Conservation (phyloP, 1,139 yeast genomes). For the Saccharomyces hybrid region DNA sequence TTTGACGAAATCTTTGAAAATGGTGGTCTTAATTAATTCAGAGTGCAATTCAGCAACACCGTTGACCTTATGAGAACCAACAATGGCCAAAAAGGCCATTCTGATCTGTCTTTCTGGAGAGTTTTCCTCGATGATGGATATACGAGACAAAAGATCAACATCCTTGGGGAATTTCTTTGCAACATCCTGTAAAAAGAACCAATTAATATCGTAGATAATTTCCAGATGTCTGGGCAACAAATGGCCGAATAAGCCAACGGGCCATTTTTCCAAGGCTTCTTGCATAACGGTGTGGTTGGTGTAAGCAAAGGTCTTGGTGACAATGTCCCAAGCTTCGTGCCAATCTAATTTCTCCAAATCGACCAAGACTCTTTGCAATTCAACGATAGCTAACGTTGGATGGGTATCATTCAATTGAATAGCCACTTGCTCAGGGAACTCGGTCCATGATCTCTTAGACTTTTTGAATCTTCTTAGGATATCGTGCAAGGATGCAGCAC, state of each 20-base stretch:
- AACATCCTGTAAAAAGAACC: conserved; percentile 68
- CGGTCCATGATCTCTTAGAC: conserved; percentile 68
- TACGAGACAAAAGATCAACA: conserved; percentile 56
- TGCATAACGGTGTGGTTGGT: conserved; percentile 93
- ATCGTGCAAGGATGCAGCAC: conserved; percentile 86
- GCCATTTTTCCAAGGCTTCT: conserved; percentile 96
- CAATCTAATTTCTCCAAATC: conserved; percentile 76
- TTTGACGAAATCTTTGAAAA: conserved; percentile 81
- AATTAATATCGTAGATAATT: conserved; percentile 80
- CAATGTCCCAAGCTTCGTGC: conserved; percentile 83
- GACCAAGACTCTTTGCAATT: conserved; percentile 75
- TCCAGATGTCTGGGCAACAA: conserved; percentile 88
- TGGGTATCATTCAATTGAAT: conserved; percentile 94
- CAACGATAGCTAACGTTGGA: conserved; percentile 88
- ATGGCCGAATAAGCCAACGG: conserved; percentile 67
- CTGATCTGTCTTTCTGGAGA: conserved; percentile 70
- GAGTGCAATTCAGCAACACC: conserved; percentile 96
- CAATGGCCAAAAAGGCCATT: conserved; percentile 86
- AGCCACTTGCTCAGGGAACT: conserved; percentile 79
- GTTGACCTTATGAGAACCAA: conserved; percentile 88
- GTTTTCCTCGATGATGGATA: conserved; percentile 75
- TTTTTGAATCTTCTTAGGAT: conserved; percentile 86
- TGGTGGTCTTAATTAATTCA: conserved; percentile 79
- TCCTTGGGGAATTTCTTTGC: conserved; percentile 68
- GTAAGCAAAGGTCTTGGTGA: conserved; percentile 75